Evolutionary conservation across 2,329 filamentous ascomycete species (phyloP), one percentile per base, ranked within the genome.

Genomic region (Fusarium austroafricanum): DNA sequence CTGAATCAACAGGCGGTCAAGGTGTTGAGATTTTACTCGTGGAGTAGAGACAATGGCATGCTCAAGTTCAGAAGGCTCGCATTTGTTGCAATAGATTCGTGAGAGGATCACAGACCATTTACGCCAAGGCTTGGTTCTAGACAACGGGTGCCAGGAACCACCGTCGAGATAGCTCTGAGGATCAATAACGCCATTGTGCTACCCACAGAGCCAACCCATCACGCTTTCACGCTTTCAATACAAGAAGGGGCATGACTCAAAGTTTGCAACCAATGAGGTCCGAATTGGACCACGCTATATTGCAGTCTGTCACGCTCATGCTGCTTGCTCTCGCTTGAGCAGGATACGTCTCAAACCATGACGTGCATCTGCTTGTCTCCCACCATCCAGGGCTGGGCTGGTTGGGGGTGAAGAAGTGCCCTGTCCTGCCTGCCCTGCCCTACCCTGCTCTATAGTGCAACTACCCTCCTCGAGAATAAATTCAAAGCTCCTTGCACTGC

Each of bases 271-370:
- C 46, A 55, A 61, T 61, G 17, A 31, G 33, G 38, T 40, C 45
- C 18, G 44, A 37, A 45, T 18, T 52, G 42, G 43, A 61, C 68
- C 66, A 60, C 65, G 57, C 70, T 68, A 75, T 65, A 31, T 66
- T 65, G 31, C 64, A 68, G 59, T 59, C 53, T 69, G 68, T 61
- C 65, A 68, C 46, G n/a, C 55, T 61, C 71, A 71, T 67, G 61
- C 50, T 68, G 69, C 71, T 68, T 67, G 63, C 68, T 47, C 49
- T 67, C 59, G 68, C 65, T 64, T 23, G 43, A 57, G 26, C 51
- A 68, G 68, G 65, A 67, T 53, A 58, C 61, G 56, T 72, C 69
- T 72, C 67, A 61, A 73, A 73, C 71, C 71, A 73, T 73, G 71
- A 73, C 71, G 72, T 73, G 71, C 71, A 73, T 73, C 56, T 60